Evolutionary conservation across 140 eudicot genomes (phyloP), one percentile per base, ranked within the genome.

Genomic region (Stevia rebaudiana): DNA sequence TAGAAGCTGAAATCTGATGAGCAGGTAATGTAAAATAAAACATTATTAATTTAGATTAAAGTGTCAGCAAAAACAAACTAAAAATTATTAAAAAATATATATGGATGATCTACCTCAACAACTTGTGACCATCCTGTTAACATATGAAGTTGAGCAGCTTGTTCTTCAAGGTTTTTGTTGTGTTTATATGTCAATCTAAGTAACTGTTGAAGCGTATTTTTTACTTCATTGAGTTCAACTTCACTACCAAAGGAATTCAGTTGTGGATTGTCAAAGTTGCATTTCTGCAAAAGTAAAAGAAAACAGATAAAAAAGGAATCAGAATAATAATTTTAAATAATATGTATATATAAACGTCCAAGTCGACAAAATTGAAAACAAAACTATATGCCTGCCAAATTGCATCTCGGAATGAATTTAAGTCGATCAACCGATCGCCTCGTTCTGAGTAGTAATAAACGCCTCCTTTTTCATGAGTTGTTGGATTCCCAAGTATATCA

Each of bases 111-210:
- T 54, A 85, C 98, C 94, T 92, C 96, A 46, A 83, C 98, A 79
- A 88, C 78, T 76, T 92, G 98, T 15, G 95, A 85, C 98, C 98
- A 92, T 73, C 98, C 83, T 11, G 88, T 81, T 76, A 88, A 80
- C 98, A 88, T 85, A 76, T 92, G 98, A 41, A 92, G 95, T 73
- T 92, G 98, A 44, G 98, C 95, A 67, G 96, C 98, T 36, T 92
- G 98, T 63, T 92, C 98, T 80, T 92, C 98, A 70, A 92, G 98
- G 81, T 92, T 88, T 74, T 80, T 92, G 82, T 92, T 92, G 80
- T 88, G 92, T 66, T 85, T 92, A 94, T 94, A 92, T 48, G 87
- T 95, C 98, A 95, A 92, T 76, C 95, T 66, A 53, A 92, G 77
- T 66, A 92, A 71, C 37, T 88, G 94, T 46, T 92, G 96, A 60